A percentile compares a stretch with the other conserved stretches of the same genome.
These are phyloP conservation scores for Hyparrhenia diplandra DNA, from an alignment of 176 grass and related monocot species.

Conservation along the genomic window DNA sequence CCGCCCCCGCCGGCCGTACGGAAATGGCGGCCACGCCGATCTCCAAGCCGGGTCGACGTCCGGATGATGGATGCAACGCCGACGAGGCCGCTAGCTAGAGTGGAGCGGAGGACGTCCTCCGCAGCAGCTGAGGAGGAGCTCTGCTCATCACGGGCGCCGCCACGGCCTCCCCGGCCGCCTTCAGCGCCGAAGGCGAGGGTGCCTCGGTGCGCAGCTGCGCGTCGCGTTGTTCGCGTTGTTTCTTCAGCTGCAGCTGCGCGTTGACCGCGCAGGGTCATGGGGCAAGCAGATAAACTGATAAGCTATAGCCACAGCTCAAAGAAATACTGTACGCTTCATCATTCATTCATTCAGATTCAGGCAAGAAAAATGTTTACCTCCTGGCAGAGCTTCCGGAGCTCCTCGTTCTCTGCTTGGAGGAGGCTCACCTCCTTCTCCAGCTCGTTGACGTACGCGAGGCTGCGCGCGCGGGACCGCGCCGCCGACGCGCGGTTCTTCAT, in stretches of 20 bases:
- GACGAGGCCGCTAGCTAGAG: neutral
- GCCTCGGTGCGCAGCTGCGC: too few relatives aligned
- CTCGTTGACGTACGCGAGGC: conserved; percentile 29
- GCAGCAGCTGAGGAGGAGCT: neutral
- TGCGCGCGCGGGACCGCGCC: conserved; percentile 37
- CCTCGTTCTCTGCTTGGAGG: conserved; percentile 25
- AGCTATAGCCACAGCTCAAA: neutral
- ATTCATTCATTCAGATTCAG: neutral
- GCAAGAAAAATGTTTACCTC: conserved; percentile 18
- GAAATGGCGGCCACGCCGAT: too few relatives aligned
- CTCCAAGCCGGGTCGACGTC: too few relatives aligned
- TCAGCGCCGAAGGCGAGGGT: too few relatives aligned
- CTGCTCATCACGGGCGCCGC: neutral
- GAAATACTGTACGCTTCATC: neutral
- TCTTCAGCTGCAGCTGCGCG: conserved; percentile 22
- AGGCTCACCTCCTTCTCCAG: conserved; percentile 31
- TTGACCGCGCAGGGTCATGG: too few relatives aligned
- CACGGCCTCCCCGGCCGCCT: neutral
- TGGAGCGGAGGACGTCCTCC: neutral
- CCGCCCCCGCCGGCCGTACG: too few relatives aligned
- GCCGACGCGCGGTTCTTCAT: conserved; percentile 48
- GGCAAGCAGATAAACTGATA: neutral
- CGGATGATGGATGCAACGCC: neutral
- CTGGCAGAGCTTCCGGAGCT: conserved; percentile 8
- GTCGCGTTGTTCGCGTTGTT: too few relatives aligned